A percentile compares a stretch with the other conserved stretches of the same genome.
phyloP scores from a whole-genome alignment of 805 yeast species.

The Hanseniaspora mollemarum region DNA sequence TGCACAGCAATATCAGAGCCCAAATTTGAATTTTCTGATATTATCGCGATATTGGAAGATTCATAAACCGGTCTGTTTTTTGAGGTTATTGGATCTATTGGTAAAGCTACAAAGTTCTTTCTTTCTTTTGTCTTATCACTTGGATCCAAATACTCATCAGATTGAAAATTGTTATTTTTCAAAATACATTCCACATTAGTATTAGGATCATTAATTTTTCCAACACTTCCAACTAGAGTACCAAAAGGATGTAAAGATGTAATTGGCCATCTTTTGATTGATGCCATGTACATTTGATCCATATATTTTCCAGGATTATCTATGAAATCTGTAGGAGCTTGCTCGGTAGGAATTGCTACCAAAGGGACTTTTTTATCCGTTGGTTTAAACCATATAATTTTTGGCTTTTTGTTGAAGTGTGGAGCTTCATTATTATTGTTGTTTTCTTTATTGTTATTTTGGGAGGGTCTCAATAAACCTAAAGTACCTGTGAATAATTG shows the following conservation, averaged over 20 bases:
- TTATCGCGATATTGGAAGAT: conserved; percentile 52
- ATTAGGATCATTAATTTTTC: conserved; percentile 60
- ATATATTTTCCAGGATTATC: conserved; percentile 79
- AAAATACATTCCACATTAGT: conserved; percentile 82
- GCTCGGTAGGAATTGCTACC: conserved; percentile 96
- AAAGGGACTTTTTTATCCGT: conserved; percentile 95
- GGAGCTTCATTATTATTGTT: conserved; percentile 21
- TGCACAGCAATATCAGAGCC: conserved; percentile 72
- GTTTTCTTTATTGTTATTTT: conserved; percentile 26
- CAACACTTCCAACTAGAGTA: conserved; percentile 75
- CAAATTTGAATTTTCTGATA: conserved; percentile 42
- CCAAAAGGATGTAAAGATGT: conserved; percentile 98
- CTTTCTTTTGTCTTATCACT: conserved; percentile 27
- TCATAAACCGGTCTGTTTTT: conserved; percentile 42
- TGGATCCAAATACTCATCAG: conserved; percentile 63
- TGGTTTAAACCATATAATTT: conserved; percentile 98
- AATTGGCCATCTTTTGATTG: conserved; percentile 98
- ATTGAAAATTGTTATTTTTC: conserved; percentile 72
- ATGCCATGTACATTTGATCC: conserved; percentile 77
- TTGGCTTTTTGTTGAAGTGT: conserved; percentile 47
- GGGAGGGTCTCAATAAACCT: conserved; percentile 89
- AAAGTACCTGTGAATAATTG: conserved; percentile 90
- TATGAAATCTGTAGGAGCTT: conserved; percentile 90
- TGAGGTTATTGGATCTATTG: conserved; percentile 18
- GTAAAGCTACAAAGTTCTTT: conserved; percentile 17